Evolutionary conservation across 1,139 yeast genomes (phyloP).

Genomic region (Oligophagozyma castellii): DNA sequence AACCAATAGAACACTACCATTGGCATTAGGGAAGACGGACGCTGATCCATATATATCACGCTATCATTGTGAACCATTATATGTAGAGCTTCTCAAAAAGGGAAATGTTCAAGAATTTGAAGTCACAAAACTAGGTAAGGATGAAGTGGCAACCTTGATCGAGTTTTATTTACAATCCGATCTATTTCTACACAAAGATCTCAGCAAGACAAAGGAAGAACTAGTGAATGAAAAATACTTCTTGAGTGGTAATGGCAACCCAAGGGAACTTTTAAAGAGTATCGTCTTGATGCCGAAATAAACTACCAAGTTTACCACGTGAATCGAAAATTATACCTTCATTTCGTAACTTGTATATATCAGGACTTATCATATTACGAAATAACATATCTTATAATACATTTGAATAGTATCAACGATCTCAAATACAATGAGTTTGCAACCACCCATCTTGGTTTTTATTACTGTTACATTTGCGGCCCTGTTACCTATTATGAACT

Average conservation of each 20-base stretch:
- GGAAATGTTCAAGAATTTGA: constrained; percentile 36
- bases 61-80: constrained; percentile 38
- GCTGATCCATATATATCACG: constrained; percentile 46
- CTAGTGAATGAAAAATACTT: constrained; percentile 41
- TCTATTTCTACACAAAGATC: constrained; percentile 35
- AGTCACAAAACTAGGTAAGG: constrained; percentile 38
- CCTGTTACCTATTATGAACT: too few species aligned
- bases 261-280: constrained; percentile 47
- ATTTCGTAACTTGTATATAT: neutral
- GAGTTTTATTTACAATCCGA: constrained; percentile 43
- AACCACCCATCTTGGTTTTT: too few species aligned
- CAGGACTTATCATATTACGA: neutral
- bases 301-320: constrained; percentile 1
- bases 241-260: constrained; percentile 69
- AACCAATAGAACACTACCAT: constrained; percentile 40
- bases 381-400: neutral
- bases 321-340: neutral
- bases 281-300: constrained; percentile 21
- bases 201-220: constrained; percentile 26
- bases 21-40: constrained; percentile 41
- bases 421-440: too few species aligned
- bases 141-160: constrained; percentile 41
- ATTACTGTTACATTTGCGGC: too few species aligned
- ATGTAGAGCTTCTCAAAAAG: constrained; percentile 36
- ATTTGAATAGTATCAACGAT: constrained; percentile 3